Conservation (phyloP, 2,329 filamentous ascomycete genomes). For the Helicocarpus griseus region DNA sequence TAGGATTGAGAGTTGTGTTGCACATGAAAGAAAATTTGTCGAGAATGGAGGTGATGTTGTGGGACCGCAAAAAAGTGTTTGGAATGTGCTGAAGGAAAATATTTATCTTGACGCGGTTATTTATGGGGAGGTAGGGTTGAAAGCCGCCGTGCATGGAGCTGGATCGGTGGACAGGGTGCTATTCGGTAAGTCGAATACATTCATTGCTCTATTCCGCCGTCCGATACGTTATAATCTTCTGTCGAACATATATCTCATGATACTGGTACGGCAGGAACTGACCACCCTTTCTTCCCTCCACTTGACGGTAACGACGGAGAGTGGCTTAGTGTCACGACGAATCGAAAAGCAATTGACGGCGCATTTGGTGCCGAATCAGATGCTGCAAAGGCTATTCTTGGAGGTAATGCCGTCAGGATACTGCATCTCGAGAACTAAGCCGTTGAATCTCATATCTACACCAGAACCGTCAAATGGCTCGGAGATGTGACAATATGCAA, state of each 20-base stretch:
- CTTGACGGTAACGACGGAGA: conserved; percentile 24
- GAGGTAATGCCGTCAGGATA: conserved; percentile 36
- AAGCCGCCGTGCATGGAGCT: conserved; percentile 67
- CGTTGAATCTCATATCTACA: no score
- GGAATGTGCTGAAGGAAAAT: conserved; percentile 62
- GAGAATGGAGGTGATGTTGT: conserved; percentile 52
- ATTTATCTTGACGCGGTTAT: conserved; percentile 69
- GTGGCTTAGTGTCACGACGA: conserved; percentile 40
- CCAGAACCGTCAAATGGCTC: no score
- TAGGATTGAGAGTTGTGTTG: conserved; percentile 75
- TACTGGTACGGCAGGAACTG: conserved; percentile 25
- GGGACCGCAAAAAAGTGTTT: conserved; percentile 49
- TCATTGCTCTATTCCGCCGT: background rate
- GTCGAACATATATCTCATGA: background rate
- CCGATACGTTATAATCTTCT: background rate
- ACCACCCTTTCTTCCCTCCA: conserved; percentile 38
- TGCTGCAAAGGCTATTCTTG: conserved; percentile 28
- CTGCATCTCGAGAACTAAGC: conserved; percentile 25
- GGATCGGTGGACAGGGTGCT: conserved; percentile 30
- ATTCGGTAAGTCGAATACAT: conserved; percentile 24
- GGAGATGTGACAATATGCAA: no score
- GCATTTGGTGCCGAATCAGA: conserved; percentile 25
- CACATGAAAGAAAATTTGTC: conserved; percentile 69
- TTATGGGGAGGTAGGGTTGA: conserved; percentile 48
- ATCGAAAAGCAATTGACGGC: conserved; percentile 36